Evolutionary conservation across 371 early-diverging fungal genomes (phyloP), one percentile per base, ranked within the genome.

Genomic region (Mucor lusitanicus): DNA sequence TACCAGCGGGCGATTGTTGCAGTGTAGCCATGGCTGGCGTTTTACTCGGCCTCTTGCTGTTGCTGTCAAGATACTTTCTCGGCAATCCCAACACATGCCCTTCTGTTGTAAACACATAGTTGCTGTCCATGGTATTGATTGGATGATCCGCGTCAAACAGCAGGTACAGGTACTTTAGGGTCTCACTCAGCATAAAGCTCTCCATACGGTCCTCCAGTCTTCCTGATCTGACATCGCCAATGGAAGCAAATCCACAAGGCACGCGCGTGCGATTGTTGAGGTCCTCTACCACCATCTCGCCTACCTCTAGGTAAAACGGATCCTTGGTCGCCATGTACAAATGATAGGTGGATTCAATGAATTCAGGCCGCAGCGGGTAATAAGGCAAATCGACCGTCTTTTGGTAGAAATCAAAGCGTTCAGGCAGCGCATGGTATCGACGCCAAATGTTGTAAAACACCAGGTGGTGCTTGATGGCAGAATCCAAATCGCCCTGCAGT

Each of bases 301-400:
- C 97, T 1, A 96, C 94, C 35, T 92, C 77, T 13, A 97, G 77
- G 76, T 98, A 97, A 70, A 93, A 95, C 0, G 94, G 95, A 69
- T 97, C 92, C 32, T 86, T 83, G 0, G 97, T 98, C 0, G 97
- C 97, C 64, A 80, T 86, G 70, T 96, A 97, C 25, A 98, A 70
- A 69, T 94, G 88, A 70, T 97, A 97, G 3, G 94, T 97, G 7
- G 95, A 95, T 77, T 98, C 99, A 21, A 95, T 82, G 68, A 97
- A 91, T 72, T 98, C 99, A 5, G 99, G 99, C 0, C 99, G 82
- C 42, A 97, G 78, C 3, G 96, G 96, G 69, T 97, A 97, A 60
- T 84, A 85, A 2, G 79, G 68, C 11, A 96, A 84, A 61, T 86
- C 87, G 2, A 90, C 83, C 3, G 77, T 73, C 61, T 89, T 85